Conservation (phyloP, 176 grass and related monocot genomes). For the Dendrocalamus sinicus region DNA sequence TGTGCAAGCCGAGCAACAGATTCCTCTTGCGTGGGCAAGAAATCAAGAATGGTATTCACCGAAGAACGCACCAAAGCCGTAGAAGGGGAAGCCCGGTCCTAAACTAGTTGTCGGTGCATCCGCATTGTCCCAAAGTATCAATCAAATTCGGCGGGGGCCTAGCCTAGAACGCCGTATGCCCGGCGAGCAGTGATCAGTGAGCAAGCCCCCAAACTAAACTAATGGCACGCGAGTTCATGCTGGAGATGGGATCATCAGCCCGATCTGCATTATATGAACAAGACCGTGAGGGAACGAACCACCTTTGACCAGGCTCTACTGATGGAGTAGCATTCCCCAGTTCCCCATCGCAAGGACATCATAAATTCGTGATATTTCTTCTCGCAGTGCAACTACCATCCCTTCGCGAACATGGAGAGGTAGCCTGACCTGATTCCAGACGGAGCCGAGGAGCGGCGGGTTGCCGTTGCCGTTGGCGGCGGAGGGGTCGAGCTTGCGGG, state of each 20-base stretch:
- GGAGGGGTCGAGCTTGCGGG: conserved; percentile 67
- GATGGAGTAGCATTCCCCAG: not conserved
- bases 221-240: not conserved
- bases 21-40: too few relatives aligned
- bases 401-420: not conserved
- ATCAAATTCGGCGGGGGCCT: not conserved
- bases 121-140: not conserved
- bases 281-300: too few relatives aligned
- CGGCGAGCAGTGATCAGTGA: not conserved
- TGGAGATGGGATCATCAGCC: not conserved
- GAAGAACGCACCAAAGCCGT: not conserved
- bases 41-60: not conserved
- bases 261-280: not conserved
- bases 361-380: not conserved
- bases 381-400: not conserved
- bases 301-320: not conserved
- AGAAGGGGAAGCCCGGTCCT: not conserved
- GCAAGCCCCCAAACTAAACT: not conserved
- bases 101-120: not conserved
- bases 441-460: conserved; percentile 71
- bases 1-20: not conserved
- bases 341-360: not conserved
- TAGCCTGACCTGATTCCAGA: conserved; percentile 81
- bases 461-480: conserved; percentile 45
- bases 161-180: not conserved